These are phyloP conservation scores for Sporothrix dimorphospora DNA, from an alignment of 2,329 filamentous ascomycete species.

Conservation along the genomic window DNA sequence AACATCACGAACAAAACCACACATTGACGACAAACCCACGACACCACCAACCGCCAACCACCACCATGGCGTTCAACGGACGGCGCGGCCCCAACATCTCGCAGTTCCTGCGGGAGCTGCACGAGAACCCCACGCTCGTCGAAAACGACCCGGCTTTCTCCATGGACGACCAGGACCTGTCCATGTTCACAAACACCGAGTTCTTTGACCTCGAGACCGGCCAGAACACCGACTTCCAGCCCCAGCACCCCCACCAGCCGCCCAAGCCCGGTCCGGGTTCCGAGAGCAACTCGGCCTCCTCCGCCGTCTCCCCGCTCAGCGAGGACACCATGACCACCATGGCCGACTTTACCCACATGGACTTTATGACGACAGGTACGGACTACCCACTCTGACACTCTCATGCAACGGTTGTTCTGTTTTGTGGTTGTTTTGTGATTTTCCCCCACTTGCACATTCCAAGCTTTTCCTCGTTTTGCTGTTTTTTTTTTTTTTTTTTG, in stretches of 20 bases:
- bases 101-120: conserved; percentile 85
- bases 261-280: conserved; percentile 49
- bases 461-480: background rate
- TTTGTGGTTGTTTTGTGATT: conserved; percentile 1
- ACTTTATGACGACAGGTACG: conserved; percentile 57
- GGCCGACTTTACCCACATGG: conserved; percentile 51
- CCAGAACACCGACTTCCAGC: conserved; percentile 61
- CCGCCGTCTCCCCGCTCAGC: conserved; percentile 34
- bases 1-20: background rate
- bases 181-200: conserved; percentile 79
- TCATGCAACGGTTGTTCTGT: conserved; percentile 22
- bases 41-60: background rate
- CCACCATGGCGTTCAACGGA: conserved; percentile 66
- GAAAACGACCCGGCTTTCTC: conserved; percentile 60
- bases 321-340: conserved; percentile 49
- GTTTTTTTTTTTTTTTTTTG: background rate
- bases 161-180: conserved; percentile 68
- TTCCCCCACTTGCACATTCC: background rate
- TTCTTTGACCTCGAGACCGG: conserved; percentile 78
- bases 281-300: conserved; percentile 36
- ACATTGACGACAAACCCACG: background rate
- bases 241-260: conserved; percentile 53
- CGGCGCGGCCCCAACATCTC: conserved; percentile 85
- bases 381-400: conserved; percentile 34
- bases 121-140: conserved; percentile 61